Percentiles rank a stretch among this genome's conserved stretches.
These are phyloP conservation scores for Lupinus albus DNA, from an alignment of 306 rosid species.

Conservation along the genomic window DNA sequence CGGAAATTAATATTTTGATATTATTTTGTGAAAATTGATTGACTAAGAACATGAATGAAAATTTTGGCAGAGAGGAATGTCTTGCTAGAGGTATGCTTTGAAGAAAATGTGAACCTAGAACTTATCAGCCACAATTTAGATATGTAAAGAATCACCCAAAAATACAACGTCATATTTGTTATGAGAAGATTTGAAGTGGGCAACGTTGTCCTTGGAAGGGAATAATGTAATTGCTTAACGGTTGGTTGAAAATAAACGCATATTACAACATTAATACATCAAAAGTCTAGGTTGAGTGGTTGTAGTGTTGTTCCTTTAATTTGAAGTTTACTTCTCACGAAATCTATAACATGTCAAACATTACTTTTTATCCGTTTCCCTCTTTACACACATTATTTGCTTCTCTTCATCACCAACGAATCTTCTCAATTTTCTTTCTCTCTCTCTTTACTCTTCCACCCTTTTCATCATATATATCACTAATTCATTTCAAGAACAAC, in stretches of 20 bases:
- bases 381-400: conserved; percentile 42
- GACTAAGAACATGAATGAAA: no score
- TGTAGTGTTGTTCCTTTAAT: conserved; percentile 2
- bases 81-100: no score
- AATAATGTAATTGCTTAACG: conserved; percentile 29
- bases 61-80: no score
- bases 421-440: conserved; percentile 28
- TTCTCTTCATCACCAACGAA: conserved; percentile 53
- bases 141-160: no score
- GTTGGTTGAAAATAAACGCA: not conserved
- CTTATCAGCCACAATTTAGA: no score
- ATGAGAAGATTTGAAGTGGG: no score
- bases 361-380: conserved; percentile 19
- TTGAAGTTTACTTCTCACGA: conserved; percentile 36
- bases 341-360: conserved; percentile 19
- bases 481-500: conserved; percentile 33
- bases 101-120: no score
- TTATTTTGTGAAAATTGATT: no score
- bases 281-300: not conserved
- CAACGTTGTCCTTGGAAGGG: no score
- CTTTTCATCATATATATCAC: not conserved
- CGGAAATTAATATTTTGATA: no score
- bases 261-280: conserved; percentile 9
- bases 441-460: not conserved
- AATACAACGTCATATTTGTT: no score